Percentiles rank a stretch among this genome's conserved stretches.
phyloP scores from a whole-genome alignment of 1,284 basidiomycete species.

The Ganoderma boninense region DNA sequence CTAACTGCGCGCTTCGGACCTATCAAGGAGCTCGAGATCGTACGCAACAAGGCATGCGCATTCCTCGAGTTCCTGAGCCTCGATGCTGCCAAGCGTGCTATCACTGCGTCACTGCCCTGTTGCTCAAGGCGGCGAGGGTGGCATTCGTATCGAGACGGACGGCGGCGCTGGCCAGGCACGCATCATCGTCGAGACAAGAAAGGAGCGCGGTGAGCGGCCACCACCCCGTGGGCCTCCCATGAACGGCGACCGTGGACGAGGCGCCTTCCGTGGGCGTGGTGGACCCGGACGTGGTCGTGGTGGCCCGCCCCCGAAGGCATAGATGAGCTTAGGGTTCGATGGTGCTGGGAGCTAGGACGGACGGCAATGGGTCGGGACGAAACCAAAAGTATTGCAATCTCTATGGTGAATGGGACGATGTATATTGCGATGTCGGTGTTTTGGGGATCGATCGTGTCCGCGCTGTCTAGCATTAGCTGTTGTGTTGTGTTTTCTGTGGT shows the following conservation, averaged over 20 bases:
- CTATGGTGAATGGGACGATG: slow-evolving; percentile 27
- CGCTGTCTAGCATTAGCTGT: slow-evolving; percentile 13
- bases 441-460: slow-evolving; percentile 1
- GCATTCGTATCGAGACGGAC: slow-evolving; percentile 78
- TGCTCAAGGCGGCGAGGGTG: slow-evolving; percentile 85
- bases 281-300: slow-evolving; percentile 44
- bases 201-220: slow-evolving; percentile 85
- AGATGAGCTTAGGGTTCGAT: neutral
- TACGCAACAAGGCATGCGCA: slow-evolving; percentile 90
- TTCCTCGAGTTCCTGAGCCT: slow-evolving; percentile 90
- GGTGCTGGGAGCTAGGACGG: neutral
- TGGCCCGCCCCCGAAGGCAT: slow-evolving; percentile 40
- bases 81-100: slow-evolving; percentile 87
- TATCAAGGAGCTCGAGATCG: slow-evolving; percentile 90
- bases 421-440: slow-evolving; percentile 6
- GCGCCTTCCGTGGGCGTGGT: slow-evolving; percentile 44
- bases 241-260: slow-evolving; percentile 42
- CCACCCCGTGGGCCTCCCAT: slow-evolving; percentile 44
- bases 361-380: slow-evolving; percentile 8
- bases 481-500: slow-evolving; percentile 3
- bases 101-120: slow-evolving; percentile 74
- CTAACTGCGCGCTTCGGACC: slow-evolving; percentile 83
- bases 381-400: slow-evolving; percentile 32
- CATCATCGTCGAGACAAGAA: slow-evolving; percentile 88
- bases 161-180: slow-evolving; percentile 57